phyloP scores from a whole-genome alignment of 768 basidiomycete species.

The Sarcomyxa edulis region DNA sequence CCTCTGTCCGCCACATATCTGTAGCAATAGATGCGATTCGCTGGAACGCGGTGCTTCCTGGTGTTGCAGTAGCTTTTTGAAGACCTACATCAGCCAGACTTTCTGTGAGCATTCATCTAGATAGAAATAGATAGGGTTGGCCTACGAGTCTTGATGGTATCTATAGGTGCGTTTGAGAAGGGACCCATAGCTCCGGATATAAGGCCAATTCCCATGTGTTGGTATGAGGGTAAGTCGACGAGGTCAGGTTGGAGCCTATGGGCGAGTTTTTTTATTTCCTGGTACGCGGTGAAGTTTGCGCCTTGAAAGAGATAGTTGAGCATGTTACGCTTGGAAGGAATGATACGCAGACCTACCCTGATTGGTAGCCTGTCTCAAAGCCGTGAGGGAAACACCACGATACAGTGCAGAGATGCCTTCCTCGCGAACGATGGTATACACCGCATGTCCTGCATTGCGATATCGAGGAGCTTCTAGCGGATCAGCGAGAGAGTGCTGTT shows the following conservation, averaged over 20 bases:
- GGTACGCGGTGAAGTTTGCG: constrained; percentile 97
- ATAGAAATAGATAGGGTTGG: no score
- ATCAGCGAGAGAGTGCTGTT: constrained; percentile 95
- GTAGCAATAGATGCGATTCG: constrained; percentile 74
- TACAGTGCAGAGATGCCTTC: constrained; percentile 85
- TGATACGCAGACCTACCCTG: constrained; percentile 55
- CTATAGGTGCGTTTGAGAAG: constrained; percentile 95
- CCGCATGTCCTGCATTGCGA: constrained; percentile 94
- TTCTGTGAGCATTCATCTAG: no score
- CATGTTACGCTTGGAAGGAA: neutral
- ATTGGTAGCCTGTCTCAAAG: constrained; percentile 94
- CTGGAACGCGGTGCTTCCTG: constrained; percentile 73
- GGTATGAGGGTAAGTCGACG: constrained; percentile 82
- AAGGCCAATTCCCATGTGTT: constrained; percentile 92
- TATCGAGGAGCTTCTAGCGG: constrained; percentile 92
- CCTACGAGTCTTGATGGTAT: constrained; percentile 92
- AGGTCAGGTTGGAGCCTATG: constrained; percentile 75
- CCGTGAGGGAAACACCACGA: constrained; percentile 90
- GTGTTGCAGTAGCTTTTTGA: constrained; percentile 73
- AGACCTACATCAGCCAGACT: constrained; percentile 46
- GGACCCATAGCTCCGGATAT: constrained; percentile 98
- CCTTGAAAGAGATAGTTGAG: constrained; percentile 31
- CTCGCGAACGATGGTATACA: constrained; percentile 89
- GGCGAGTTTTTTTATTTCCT: constrained; percentile 87
- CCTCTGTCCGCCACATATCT: constrained; percentile 95